Conservation (phyloP, 768 basidiomycete species). For the Leccinum sublutescens region DNA sequence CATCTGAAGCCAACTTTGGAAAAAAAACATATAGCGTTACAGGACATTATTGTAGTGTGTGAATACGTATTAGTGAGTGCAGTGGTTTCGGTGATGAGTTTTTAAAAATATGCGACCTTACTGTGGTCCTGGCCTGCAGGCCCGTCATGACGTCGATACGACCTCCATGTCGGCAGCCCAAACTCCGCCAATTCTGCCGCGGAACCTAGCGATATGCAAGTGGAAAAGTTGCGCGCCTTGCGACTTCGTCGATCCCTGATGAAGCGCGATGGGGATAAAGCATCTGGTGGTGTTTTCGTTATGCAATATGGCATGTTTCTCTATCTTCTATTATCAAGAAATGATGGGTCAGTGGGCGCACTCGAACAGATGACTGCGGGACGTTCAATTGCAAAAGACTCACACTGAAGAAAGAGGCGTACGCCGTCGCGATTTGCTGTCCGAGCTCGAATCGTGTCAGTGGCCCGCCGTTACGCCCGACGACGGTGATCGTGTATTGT, state of each 20-base stretch:
- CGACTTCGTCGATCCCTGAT: background rate
- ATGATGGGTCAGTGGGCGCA: background rate
- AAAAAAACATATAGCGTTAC: background rate
- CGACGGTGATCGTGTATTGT: background rate
- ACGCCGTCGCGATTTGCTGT: background rate
- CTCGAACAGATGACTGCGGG: background rate
- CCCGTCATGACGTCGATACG: background rate
- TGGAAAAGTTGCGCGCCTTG: slow-evolving; percentile 9
- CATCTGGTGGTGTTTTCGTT: background rate
- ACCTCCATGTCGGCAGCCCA: slow-evolving; percentile 16
- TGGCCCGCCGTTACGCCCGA: background rate
- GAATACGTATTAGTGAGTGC: background rate
- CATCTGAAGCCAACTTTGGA: background rate
- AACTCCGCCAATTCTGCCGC: background rate
- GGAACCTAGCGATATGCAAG: slow-evolving; percentile 7
- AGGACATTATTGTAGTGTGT: background rate
- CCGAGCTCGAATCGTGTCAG: slow-evolving; percentile 8
- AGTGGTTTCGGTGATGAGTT: background rate
- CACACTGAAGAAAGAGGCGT: background rate
- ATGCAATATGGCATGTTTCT: background rate
- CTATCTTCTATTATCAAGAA: slow-evolving; percentile 5
- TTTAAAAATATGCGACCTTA: background rate
- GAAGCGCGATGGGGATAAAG: slow-evolving; percentile 10
- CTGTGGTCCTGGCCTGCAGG: background rate
- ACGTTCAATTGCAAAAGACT: background rate